A percentile compares a stretch with the other conserved stretches of the same genome.
phyloP scores from a whole-genome alignment of 2,329 filamentous ascomycete genomes.

The Neonectria magnoliae region DNA sequence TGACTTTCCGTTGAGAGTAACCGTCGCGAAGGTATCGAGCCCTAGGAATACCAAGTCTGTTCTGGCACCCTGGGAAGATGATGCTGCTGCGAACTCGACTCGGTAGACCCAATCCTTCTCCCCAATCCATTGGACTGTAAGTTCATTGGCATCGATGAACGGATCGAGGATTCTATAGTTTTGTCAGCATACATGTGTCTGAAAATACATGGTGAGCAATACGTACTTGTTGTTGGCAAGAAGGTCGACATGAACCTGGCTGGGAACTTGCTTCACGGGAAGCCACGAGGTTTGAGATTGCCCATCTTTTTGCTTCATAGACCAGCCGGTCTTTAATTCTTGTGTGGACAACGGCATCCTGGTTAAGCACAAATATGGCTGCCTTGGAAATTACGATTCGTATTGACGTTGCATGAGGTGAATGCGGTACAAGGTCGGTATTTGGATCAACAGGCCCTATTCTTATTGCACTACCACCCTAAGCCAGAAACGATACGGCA shows the following conservation, averaged over 20 bases:
- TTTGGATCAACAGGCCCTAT: neutral
- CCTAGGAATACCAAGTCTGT: constrained; percentile 68
- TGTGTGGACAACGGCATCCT: neutral
- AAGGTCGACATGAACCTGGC: constrained; percentile 5
- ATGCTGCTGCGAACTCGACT: constrained; percentile 45
- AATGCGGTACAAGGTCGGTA: neutral
- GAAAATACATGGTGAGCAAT: neutral
- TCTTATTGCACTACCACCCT: neutral
- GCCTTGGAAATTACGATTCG: neutral
- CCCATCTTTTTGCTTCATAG: neutral
- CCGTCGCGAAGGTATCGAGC: constrained; percentile 70
- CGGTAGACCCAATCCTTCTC: constrained; percentile 74
- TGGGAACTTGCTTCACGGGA: constrained; percentile 8
- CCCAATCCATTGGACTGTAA: constrained; percentile 63
- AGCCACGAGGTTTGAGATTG: constrained; percentile 1
- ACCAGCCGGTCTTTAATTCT: constrained; percentile 8
- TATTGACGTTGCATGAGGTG: neutral
- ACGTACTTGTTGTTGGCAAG: constrained; percentile 5
- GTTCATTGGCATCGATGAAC: constrained; percentile 7
- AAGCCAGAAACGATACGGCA: neutral
- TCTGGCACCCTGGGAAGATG: neutral
- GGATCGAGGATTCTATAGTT: constrained; percentile 3
- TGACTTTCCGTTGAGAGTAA: constrained; percentile 62
- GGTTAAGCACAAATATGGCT: neutral
- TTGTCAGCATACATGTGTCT: neutral